Conservation (phyloP, 2,329 filamentous ascomycete species). For the Blumeria hordei region DNA sequence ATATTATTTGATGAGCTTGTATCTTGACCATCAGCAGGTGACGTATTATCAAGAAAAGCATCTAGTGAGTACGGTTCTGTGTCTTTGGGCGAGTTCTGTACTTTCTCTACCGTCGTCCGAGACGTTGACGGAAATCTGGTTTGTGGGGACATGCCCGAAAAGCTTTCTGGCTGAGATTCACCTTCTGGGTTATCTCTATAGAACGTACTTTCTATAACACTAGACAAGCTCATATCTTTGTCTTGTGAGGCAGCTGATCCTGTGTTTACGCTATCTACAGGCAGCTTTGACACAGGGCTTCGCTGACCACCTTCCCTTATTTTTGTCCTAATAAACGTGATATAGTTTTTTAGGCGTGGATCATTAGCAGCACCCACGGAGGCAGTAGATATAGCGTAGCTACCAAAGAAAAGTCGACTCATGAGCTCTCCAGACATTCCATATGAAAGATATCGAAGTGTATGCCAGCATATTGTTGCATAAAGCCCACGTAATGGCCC, state of each 20-base stretch:
- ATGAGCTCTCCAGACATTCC: constrained; percentile 6
- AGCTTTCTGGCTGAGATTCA: background rate
- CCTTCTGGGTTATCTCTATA: constrained; percentile 1
- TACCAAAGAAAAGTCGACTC: constrained; percentile 6
- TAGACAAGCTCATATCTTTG: constrained; percentile 9
- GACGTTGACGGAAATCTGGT: background rate
- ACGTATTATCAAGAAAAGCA: constrained; percentile 13
- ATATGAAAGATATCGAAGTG: constrained; percentile 8
- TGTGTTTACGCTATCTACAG: background rate
- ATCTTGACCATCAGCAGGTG: constrained; percentile 9
- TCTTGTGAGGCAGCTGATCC: background rate
- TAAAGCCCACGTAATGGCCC: constrained; percentile 5
- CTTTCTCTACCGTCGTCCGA: constrained; percentile 1
- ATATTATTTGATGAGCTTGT: constrained; percentile 3
- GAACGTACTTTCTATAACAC: constrained; percentile 10
- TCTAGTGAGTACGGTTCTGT: constrained; percentile 6
- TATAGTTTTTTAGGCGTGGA: constrained; percentile 9
- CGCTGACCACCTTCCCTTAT: constrained; percentile 2
- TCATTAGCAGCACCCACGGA: constrained; percentile 11
- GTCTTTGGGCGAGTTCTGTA: constrained; percentile 2
- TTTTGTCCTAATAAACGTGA: constrained; percentile 3
- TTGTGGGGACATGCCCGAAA: background rate
- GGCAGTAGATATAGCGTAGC: constrained; percentile 10
- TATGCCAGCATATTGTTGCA: constrained; percentile 10
- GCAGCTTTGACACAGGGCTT: background rate